These are phyloP conservation scores for Brasilioporus rufonigricans DNA, from an alignment of 768 basidiomycete genomes.

Conservation along the genomic window DNA sequence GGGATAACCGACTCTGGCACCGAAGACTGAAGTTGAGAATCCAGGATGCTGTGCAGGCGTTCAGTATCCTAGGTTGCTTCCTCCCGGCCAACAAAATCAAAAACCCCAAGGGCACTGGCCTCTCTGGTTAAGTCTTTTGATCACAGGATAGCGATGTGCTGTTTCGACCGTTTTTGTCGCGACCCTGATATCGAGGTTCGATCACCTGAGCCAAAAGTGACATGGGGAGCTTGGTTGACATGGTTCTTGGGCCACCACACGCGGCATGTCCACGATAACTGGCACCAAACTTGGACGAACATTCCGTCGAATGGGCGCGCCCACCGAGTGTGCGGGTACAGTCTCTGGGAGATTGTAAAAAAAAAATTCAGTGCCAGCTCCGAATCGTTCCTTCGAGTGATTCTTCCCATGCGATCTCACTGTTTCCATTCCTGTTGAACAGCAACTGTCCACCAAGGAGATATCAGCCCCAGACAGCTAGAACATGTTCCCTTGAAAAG, in stretches of 20 bases:
- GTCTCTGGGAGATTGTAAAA: too few species aligned
- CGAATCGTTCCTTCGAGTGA: not conserved
- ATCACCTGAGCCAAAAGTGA: not conserved
- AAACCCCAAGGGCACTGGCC: too few species aligned
- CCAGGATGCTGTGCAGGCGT: not conserved
- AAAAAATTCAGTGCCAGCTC: not conserved
- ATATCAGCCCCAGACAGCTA: not conserved
- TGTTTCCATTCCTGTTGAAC: not conserved
- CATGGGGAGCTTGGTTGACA: not conserved
- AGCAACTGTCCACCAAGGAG: not conserved
- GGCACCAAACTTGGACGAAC: not conserved
- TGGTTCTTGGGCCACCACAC: not conserved
- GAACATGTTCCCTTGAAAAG: not conserved
- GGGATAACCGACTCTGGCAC: not conserved
- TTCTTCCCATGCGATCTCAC: constrained; percentile 9
- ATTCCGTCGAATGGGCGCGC: not conserved
- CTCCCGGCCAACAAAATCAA: too few species aligned
- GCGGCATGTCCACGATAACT: not conserved
- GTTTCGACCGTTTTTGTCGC: not conserved
- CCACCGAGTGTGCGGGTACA: too few species aligned
- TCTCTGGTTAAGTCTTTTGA: too few species aligned
- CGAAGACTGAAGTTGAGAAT: not conserved
- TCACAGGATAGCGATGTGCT: not conserved
- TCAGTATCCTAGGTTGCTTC: not conserved
- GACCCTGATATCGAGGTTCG: not conserved